These are phyloP conservation scores for Cystobasidiaceae sp. DNA, from an alignment of 1,284 basidiomycete genomes.

Conservation along the genomic window DNA sequence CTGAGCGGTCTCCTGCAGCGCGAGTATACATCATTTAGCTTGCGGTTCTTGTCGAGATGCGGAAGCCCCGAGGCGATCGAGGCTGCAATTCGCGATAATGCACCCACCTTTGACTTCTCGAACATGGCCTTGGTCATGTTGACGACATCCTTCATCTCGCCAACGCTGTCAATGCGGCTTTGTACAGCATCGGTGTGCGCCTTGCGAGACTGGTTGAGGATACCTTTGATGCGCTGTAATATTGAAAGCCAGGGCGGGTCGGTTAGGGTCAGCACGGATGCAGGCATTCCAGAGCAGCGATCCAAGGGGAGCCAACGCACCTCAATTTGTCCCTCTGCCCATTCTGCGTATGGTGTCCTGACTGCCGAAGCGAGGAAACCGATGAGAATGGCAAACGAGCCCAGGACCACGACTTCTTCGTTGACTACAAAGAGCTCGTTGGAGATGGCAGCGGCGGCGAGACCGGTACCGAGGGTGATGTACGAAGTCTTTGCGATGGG, in stretches of 20 bases:
- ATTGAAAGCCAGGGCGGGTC: not conserved
- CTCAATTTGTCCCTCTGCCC: slow-evolving; percentile 82
- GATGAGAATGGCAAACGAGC: slow-evolving; percentile 75
- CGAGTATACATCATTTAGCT: too few species aligned
- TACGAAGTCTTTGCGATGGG: slow-evolving; percentile 88
- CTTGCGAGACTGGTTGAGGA: slow-evolving; percentile 75
- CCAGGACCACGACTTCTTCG: slow-evolving; percentile 72
- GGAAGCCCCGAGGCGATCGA: too few species aligned
- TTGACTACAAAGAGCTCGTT: slow-evolving; percentile 97
- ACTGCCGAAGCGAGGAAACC: slow-evolving; percentile 73
- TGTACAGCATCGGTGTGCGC: slow-evolving; percentile 92
- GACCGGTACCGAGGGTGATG: slow-evolving; percentile 82
- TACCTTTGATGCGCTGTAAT: slow-evolving; percentile 61
- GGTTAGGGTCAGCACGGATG: too few species aligned
- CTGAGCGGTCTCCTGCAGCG: slow-evolving; percentile 88
- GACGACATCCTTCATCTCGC: slow-evolving; percentile 90
- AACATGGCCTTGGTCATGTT: slow-evolving; percentile 85
- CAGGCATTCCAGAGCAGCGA: too few species aligned
- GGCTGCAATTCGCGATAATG: too few species aligned
- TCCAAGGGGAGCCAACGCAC: too few species aligned
- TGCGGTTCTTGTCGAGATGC: too few species aligned
- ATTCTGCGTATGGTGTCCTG: slow-evolving; percentile 82
- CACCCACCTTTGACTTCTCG: slow-evolving; percentile 76
- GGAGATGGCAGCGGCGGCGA: slow-evolving; percentile 87
- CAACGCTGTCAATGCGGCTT: slow-evolving; percentile 83